Evolutionary conservation across 345 rosid species (phyloP).

Genomic region (Eucalyptus caleyi): DNA sequence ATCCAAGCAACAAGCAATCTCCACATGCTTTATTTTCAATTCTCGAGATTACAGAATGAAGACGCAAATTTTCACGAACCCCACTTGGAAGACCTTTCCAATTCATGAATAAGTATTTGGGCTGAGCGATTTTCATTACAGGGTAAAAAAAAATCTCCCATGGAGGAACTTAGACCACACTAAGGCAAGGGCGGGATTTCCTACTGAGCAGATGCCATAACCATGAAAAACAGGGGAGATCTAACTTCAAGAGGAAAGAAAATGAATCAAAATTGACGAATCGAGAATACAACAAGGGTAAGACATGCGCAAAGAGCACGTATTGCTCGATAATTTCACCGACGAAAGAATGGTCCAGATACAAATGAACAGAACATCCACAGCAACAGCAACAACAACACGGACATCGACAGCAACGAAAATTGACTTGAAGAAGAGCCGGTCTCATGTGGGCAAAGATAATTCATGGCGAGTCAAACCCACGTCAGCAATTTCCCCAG

Average conservation of each 20-base stretch:
- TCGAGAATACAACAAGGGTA: neutral
- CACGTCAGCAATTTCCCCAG: neutral
- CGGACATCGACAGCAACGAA: neutral
- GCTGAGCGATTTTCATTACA: neutral
- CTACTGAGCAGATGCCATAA: neutral
- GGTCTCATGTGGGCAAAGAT: neutral
- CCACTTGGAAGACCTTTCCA: neutral
- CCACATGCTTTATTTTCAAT: neutral
- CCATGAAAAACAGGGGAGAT: neutral
- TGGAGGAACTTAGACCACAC: neutral
- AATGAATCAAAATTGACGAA: neutral
- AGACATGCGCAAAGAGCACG: neutral
- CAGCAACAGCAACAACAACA: neutral
- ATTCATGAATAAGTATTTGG: neutral
- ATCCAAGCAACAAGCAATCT: neutral
- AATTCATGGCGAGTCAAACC: neutral
- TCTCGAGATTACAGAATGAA: neutral
- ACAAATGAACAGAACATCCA: neutral
- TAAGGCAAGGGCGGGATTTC: neutral
- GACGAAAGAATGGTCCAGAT: neutral
- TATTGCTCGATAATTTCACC: neutral
- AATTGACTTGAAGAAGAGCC: neutral
- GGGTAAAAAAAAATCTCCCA: neutral
- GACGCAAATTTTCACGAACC: neutral
- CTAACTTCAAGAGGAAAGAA: neutral